Evolutionary conservation across 2,329 filamentous ascomycete genomes (phyloP), one percentile per base, ranked within the genome.

Genomic region (Bisporella sp.): DNA sequence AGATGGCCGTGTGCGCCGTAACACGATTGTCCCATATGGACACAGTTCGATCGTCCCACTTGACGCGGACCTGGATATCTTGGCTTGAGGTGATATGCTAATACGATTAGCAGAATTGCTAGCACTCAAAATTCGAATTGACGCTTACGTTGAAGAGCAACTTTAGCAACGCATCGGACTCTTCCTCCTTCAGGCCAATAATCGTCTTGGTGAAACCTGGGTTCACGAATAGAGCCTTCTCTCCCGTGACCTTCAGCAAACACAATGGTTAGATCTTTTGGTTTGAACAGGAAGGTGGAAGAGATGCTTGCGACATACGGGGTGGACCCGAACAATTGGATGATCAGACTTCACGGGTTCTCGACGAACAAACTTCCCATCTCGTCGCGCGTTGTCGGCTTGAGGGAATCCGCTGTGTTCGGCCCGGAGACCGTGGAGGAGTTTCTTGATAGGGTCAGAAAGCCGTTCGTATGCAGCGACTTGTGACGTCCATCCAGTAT

Each of bases 391-490:
- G 21, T 78, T 79, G 37, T 85, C 79, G 33, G 84, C 84, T 70
- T 95, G 89, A 68, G 95, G 88, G 50, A 81, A 71, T 40, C 83
- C 88, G 1, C 87, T 91, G 67, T 95, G 89, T 0, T 87, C 81
- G 1, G 88, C 89, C 62, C 79, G 76, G 39, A 95, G 71, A 0
- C 88, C 88, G 54, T 95, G 87, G 32, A 95, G 71, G 28, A 89
- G 74, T 72, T 88, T 79, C 63, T 80, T 80, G 73, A 95, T 92
- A 42, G 81, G 76, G 0, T 87, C 86, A 47, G 83, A 89, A 5
- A 96, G 75, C 4, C 89, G 77, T 54, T 81, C 77, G 66, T 95
- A 95, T 0, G 89, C 89, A 66, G 85, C 84, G 0, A 75, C 88
- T 59, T 84, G 80, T 64, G 92, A 84, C 44, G 76, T 80, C 62